Evolutionary conservation across 164 flowering plant species (phyloP), one percentile per base, ranked within the genome.

Genomic region (Protea cynaroides): DNA sequence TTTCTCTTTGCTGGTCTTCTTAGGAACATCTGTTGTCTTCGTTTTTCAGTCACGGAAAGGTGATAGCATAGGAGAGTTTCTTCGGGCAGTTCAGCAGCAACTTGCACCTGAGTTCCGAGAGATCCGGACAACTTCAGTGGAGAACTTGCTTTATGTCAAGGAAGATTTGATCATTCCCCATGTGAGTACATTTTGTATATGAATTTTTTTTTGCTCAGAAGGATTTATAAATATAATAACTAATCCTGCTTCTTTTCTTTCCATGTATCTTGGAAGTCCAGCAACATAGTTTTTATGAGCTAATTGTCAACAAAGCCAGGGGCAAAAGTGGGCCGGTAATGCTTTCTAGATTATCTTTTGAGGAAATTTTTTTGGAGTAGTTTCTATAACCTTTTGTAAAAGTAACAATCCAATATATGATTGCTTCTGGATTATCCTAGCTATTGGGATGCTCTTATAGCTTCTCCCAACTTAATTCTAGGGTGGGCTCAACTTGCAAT

Each of bases 311-410:
- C 86, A 94, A 91, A 73, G 98, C 98, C 4, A 87, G 98, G 77
- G 98, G 98, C 43, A 94, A 94, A 78, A 94, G 98, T 89, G 97
- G 98, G 73, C 98, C 98, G 93, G 97, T 94, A 89, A 76, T 73
- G 34, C n/a, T 68, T 54, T 29, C 34, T 29, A 29, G 7, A n/a
- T 18, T 51, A 44, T 29, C 58, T 4, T 19, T 34, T 36, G 21
- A 24, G 7, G 44, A 56, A 46, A 12, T 37, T 61, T 8, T 44
- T 46, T 46, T 47, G 37, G 21, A 9, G 7, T 61, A 34, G n/a
- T 18, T 15, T 49, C 18, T 18, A 14, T 15, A 13, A 15, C 15
- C 6, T 49, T 13, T 4, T 49, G 52, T 49, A 49, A 13, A 18
- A 49, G 18, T 15, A 4, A 13, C 9, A 29, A 8, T 8, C 2